Percentiles rank a stretch among this genome's conserved stretches.
Conservation (phyloP, 2,329 filamentous ascomycete genomes). For the Myriosclerotinia duriaeana region DNA sequence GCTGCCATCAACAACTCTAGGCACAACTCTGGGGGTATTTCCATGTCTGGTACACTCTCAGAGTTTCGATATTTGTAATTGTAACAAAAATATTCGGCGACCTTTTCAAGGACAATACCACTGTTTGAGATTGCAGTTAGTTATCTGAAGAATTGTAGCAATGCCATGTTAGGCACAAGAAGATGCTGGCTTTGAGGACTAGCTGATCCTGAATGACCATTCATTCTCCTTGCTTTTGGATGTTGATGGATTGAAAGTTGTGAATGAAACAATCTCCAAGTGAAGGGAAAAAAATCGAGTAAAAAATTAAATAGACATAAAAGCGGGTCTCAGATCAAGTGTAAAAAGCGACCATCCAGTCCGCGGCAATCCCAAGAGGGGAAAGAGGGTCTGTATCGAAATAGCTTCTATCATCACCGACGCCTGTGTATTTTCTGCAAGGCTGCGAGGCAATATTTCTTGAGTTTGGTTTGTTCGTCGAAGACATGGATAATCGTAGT, state of each 20-base stretch:
- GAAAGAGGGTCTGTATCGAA: conserved; percentile 40
- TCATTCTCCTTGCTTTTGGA: neutral
- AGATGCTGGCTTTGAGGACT: neutral
- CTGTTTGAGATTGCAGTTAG: conserved; percentile 44
- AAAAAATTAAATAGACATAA: conserved; percentile 7
- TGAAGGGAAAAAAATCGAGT: neutral
- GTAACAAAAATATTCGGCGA: conserved; percentile 82
- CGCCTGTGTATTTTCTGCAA: conserved; percentile 22
- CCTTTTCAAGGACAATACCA: conserved; percentile 72
- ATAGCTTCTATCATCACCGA: conserved; percentile 40
- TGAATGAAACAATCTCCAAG: neutral
- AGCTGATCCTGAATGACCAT: neutral
- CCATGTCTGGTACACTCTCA: conserved; percentile 76
- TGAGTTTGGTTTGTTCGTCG: neutral
- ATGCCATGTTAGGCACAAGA: conserved; percentile 3
- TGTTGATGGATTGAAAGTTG: neutral
- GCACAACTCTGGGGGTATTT: conserved; percentile 75
- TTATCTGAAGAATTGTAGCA: conserved; percentile 10
- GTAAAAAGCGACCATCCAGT: conserved; percentile 49
- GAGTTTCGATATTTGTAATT: conserved; percentile 70
- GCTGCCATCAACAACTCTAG: conserved; percentile 75
- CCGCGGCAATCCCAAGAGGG: conserved; percentile 31
- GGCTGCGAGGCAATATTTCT: neutral
- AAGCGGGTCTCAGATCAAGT: conserved; percentile 60
- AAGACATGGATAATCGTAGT: conserved; percentile 1